These are phyloP conservation scores for Acrocalymma vagum DNA, from an alignment of 2,329 filamentous ascomycete species.

Conservation along the genomic window DNA sequence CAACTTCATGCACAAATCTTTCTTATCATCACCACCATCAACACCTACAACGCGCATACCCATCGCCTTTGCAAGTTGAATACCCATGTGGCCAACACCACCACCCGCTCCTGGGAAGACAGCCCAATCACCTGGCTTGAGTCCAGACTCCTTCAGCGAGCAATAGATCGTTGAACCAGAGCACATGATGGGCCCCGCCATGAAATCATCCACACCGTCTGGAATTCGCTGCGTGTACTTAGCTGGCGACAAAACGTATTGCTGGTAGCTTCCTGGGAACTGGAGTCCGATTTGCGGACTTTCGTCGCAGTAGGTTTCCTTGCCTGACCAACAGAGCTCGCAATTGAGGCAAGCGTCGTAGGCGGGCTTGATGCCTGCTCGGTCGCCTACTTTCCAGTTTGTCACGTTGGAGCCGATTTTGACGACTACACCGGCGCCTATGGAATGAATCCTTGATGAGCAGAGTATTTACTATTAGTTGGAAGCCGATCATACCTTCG, in stretches of 20 bases:
- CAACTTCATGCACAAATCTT: conserved; percentile 28
- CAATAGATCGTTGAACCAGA: conserved; percentile 64
- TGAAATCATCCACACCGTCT: conserved; percentile 59
- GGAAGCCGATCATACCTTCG: too few relatives aligned
- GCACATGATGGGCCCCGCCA: conserved; percentile 67
- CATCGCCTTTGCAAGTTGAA: conserved; percentile 51
- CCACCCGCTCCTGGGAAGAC: conserved; percentile 61
- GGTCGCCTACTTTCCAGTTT: conserved; percentile 49
- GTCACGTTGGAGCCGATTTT: conserved; percentile 61
- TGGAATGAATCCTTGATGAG: too few relatives aligned
- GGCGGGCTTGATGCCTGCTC: conserved; percentile 51
- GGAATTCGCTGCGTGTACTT: conserved; percentile 62
- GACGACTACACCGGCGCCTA: conserved; percentile 64
- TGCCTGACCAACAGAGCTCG: conserved; percentile 53
- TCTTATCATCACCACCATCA: conserved; percentile 35
- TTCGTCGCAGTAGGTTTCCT: conserved; percentile 36
- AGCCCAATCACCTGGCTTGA: conserved; percentile 60
- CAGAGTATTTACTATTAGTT: too few relatives aligned
- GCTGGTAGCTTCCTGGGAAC: conserved; percentile 58
- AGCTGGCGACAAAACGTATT: conserved; percentile 54
- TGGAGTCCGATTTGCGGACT: conserved; percentile 54
- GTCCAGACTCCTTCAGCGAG: conserved; percentile 58
- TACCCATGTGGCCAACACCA: conserved; percentile 64
- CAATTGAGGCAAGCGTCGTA: conserved; percentile 62
- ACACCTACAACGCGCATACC: conserved; percentile 37